A percentile compares a stretch with the other conserved stretches of the same genome.
Evolutionary conservation across 2,329 filamentous ascomycete species (phyloP).

Genomic region (Zarea fungicola): DNA sequence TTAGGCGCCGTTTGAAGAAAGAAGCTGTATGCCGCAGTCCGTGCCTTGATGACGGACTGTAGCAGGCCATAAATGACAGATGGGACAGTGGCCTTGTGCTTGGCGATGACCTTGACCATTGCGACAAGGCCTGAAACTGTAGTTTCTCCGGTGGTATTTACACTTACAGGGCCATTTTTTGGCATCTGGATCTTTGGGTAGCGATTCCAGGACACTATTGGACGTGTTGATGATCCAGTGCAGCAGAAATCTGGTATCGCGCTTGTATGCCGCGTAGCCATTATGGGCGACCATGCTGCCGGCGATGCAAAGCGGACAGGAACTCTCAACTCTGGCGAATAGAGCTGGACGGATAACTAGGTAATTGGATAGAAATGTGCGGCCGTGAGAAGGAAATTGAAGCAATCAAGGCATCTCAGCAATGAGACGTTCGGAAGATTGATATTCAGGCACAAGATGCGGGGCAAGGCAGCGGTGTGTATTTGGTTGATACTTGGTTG

Average conservation of each 20-base stretch:
- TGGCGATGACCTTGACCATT: conserved; percentile 34
- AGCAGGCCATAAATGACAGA: conserved; percentile 31
- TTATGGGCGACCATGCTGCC: background rate
- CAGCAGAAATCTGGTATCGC: background rate
- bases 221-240: conserved; percentile 1
- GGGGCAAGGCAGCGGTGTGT: too few relatives aligned
- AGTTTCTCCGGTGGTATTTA: conserved; percentile 13
- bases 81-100: conserved; percentile 28
- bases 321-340: background rate
- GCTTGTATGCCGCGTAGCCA: background rate
- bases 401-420: too few relatives aligned
- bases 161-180: background rate
- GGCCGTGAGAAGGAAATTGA: too few relatives aligned
- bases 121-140: conserved; percentile 31
- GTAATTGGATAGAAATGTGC: background rate
- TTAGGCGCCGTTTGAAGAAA: conserved; percentile 29
- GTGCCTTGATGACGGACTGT: conserved; percentile 31
- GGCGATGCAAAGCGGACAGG: background rate
- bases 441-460: too few relatives aligned
- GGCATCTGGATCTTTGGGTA: background rate
- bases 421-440: too few relatives aligned
- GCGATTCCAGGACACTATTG: background rate
- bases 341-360: too few relatives aligned
- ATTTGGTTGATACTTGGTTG: too few relatives aligned
- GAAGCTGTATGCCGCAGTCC: conserved; percentile 22